Evolutionary conservation across 1,284 basidiomycete species (phyloP).

Genomic region (Stereum hirsutum): DNA sequence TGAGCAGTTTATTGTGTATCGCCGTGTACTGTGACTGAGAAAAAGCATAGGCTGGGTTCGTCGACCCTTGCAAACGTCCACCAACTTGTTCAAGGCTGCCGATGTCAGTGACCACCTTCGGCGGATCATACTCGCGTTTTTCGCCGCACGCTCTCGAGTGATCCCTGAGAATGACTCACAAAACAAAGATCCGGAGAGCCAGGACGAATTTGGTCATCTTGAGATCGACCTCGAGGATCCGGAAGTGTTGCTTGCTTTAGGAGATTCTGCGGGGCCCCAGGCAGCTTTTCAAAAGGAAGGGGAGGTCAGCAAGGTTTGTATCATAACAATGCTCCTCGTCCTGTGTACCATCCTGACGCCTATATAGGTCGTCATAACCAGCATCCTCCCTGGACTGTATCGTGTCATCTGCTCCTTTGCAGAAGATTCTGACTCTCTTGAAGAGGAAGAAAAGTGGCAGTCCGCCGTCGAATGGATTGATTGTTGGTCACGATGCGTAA

Average conservation of each 20-base stretch:
- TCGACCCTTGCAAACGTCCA: slow-evolving; percentile 26
- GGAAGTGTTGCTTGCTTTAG: slow-evolving; percentile 39
- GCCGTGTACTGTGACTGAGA: neutral
- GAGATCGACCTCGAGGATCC: slow-evolving; percentile 55
- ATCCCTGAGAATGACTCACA: neutral
- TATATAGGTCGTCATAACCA: too few relatives aligned
- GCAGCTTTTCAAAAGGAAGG: too few relatives aligned
- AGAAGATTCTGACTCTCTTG: too few relatives aligned
- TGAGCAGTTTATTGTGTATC: neutral
- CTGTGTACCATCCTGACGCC: too few relatives aligned
- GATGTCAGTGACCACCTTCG: neutral
- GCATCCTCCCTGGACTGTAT: too few relatives aligned
- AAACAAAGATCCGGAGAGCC: slow-evolving; percentile 45
- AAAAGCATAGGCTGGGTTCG: slow-evolving; percentile 25
- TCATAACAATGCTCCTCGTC: too few relatives aligned
- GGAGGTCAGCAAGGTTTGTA: too few relatives aligned
- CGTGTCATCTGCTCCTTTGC: too few relatives aligned
- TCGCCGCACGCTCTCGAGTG: neutral
- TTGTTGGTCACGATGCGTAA: too few relatives aligned
- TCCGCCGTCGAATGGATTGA: too few relatives aligned
- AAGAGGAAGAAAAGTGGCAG: too few relatives aligned
- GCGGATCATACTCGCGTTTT: neutral
- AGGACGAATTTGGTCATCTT: slow-evolving; percentile 57
- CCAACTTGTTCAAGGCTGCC: slow-evolving; percentile 1
- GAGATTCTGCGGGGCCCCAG: too few relatives aligned